Evolutionary conservation across 192 early-diverging fungal species (phyloP).

Genomic region (Coemansia nantahalensis): DNA sequence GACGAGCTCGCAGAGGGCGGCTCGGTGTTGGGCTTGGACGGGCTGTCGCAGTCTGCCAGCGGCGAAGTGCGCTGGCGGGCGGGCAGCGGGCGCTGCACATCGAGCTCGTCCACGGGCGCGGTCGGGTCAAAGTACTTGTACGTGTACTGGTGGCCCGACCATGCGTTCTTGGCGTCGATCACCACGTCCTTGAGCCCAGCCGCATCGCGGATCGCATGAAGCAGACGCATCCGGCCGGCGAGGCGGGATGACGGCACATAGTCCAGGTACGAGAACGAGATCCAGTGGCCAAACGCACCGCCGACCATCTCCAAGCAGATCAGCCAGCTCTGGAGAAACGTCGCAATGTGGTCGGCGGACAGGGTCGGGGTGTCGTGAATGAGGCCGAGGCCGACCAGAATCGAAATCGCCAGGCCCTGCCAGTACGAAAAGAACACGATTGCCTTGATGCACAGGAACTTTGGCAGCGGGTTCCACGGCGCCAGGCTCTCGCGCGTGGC

Average conservation of each 20-base stretch:
- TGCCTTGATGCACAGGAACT: conserved; percentile 92
- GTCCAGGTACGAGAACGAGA: conserved; percentile 82
- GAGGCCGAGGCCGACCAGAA: conserved; percentile 71
- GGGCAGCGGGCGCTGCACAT: conserved; percentile 55
- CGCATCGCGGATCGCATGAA: conserved; percentile 76
- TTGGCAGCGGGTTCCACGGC: conserved; percentile 82
- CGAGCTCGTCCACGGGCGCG: conserved; percentile 57
- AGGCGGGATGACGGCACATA: conserved; percentile 64
- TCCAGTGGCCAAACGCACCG: conserved; percentile 76
- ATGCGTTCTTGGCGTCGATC: conserved; percentile 74
- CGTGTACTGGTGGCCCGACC: conserved; percentile 74
- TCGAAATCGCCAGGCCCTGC: conserved; percentile 82
- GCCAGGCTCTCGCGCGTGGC: conserved; percentile 71
- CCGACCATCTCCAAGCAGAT: conserved; percentile 90
- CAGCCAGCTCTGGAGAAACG: conserved; percentile 85
- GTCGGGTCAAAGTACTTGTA: conserved; percentile 77
- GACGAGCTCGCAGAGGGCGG: neutral
- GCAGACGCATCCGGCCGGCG: conserved; percentile 73
- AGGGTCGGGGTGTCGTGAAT: conserved; percentile 65
- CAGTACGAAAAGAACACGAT: conserved; percentile 95
- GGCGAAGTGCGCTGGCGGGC: conserved; percentile 22
- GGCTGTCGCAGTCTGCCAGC: neutral
- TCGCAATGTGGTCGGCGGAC: conserved; percentile 66
- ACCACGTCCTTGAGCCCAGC: conserved; percentile 81
- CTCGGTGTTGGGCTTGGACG: neutral